phyloP scores from a whole-genome alignment of 495 filamentous ascomycete species.

The Penicillium ochrochloron region DNA sequence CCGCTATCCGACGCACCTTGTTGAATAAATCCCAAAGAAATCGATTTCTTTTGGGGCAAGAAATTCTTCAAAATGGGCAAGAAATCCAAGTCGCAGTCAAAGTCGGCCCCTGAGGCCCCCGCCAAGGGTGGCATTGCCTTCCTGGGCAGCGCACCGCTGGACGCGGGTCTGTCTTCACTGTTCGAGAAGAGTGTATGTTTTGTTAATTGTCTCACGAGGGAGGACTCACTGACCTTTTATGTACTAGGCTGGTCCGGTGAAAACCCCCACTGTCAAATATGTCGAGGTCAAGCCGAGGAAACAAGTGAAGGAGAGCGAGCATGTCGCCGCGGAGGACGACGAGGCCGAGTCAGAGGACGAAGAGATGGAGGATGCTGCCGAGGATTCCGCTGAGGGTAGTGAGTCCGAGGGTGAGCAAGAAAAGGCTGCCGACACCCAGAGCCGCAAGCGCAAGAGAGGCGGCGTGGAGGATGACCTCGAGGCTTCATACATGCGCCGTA shows the following conservation, averaged over 20 bases:
- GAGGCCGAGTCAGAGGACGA: constrained; percentile 47
- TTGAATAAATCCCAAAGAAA: constrained; percentile 8
- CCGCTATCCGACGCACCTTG: constrained; percentile 19
- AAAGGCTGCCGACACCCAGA: constrained; percentile 46
- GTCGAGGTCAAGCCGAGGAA: constrained; percentile 25
- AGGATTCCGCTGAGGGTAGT: constrained; percentile 24
- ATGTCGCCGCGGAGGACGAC: constrained; percentile 44
- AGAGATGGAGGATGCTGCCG: constrained; percentile 50
- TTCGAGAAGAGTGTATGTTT: constrained; percentile 79
- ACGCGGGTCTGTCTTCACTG: constrained; percentile 76
- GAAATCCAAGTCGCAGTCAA: constrained; percentile 44
- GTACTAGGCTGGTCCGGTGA: constrained; percentile 70
- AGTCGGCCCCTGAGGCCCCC: constrained; percentile 26
- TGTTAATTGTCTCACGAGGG: constrained; percentile 18
- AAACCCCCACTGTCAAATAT: constrained; percentile 58
- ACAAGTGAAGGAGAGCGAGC: constrained; percentile 36
- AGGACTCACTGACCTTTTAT: constrained; percentile 11
- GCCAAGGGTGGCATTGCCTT: constrained; percentile 38
- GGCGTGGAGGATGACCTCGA: constrained; percentile 77
- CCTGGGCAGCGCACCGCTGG: constrained; percentile 55
- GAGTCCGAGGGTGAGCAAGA: constrained; percentile 41
- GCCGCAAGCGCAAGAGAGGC: constrained; percentile 78
- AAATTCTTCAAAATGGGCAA: constrained; percentile 43
- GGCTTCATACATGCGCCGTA: constrained; percentile 74
- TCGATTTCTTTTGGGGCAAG: constrained; percentile 1